phyloP scores from a whole-genome alignment of 164 flowering plant genomes.

The Annona cherimola region DNA sequence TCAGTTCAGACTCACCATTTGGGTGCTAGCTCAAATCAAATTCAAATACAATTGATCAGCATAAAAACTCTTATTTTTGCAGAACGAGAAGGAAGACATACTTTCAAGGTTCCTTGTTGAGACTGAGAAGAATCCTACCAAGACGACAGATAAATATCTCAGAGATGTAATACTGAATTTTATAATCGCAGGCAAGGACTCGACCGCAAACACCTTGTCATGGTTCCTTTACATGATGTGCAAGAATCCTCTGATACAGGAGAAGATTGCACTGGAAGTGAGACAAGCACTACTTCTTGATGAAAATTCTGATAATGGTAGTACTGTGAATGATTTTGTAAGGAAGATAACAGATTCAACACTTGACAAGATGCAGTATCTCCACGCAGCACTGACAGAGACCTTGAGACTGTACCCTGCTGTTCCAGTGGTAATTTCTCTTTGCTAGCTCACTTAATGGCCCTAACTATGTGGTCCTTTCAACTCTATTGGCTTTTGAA shows the following conservation, averaged over 20 bases:
- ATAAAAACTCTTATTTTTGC: not conserved
- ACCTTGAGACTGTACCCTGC: slow-evolving; percentile 80
- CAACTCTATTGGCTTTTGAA: too few relatives aligned
- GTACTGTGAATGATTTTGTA: slow-evolving; percentile 28
- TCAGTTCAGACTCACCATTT: too few relatives aligned
- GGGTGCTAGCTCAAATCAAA: not conserved
- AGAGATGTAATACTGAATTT: slow-evolving; percentile 49
- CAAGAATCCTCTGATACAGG: slow-evolving; percentile 46
- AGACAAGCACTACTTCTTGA: slow-evolving; percentile 13
- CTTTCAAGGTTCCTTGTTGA: slow-evolving; percentile 47
- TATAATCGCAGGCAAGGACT: slow-evolving; percentile 52
- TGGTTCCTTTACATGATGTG: slow-evolving; percentile 59
- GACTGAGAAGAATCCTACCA: slow-evolving; percentile 36
- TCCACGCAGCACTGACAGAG: slow-evolving; percentile 72
- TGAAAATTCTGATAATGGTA: not conserved
- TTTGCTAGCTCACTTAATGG: not conserved
- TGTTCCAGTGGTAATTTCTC: slow-evolving; percentile 51
- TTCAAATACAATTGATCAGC: not conserved
- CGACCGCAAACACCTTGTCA: slow-evolving; percentile 38
- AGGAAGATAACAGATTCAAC: slow-evolving; percentile 31
- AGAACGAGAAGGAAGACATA: slow-evolving; percentile 37
- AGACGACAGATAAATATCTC: slow-evolving; percentile 34
- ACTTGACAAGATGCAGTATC: slow-evolving; percentile 69
- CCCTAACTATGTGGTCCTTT: too few relatives aligned
- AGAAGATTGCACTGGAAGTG: slow-evolving; percentile 36